Percentiles rank a stretch among this genome's conserved stretches.
Evolutionary conservation across 192 early-diverging fungal species (phyloP).

Genomic region (Dissophora globulifera): DNA sequence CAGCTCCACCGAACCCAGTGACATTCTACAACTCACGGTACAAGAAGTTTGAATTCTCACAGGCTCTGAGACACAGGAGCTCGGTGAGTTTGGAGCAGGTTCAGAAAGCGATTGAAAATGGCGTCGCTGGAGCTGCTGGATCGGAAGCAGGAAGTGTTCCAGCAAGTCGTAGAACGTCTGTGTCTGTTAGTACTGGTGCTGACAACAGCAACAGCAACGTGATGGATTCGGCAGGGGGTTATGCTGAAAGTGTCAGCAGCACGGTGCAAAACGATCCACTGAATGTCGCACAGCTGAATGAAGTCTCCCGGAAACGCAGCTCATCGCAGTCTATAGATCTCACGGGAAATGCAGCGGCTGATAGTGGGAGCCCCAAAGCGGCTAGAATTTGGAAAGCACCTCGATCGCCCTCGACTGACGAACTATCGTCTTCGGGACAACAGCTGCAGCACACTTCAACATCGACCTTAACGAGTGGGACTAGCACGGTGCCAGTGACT

Average conservation of each 20-base stretch:
- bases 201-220: no score
- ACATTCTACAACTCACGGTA: constrained; percentile 48
- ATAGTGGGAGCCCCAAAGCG: not conserved
- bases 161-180: constrained; percentile 13
- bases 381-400: constrained; percentile 6
- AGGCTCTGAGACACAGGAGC: constrained; percentile 40
- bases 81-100: constrained; percentile 50
- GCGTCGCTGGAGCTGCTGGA: not conserved
- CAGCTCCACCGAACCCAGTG: constrained; percentile 18
- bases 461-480: not conserved
- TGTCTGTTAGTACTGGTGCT: no score
- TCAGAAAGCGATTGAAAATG: constrained; percentile 19
- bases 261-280: no score
- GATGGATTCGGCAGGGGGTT: no score
- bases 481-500: not conserved
- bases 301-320: constrained; percentile 2
- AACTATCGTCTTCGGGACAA: not conserved
- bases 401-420: no score
- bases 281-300: not conserved
- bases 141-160: not conserved
- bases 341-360: not conserved
- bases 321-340: constrained; percentile 12
- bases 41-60: constrained; percentile 57
- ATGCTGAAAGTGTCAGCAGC: no score
- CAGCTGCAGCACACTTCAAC: not conserved